Base-by-base conservation (phyloP, 768 basidiomycete genomes). In the Boletus coccyginus region DNA sequence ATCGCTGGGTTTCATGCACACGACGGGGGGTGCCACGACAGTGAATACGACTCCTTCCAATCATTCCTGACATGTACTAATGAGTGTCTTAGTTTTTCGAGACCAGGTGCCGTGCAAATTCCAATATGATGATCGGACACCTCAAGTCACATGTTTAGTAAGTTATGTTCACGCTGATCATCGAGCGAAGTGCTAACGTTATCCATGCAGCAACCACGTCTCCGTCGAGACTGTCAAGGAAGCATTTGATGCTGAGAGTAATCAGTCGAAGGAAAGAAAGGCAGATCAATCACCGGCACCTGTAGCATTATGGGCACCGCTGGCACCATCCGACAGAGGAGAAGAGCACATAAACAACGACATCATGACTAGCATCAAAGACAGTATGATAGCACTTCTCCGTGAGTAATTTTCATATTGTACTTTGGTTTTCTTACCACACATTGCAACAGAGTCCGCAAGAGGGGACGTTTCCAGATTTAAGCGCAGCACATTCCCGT, bases 141-240 rank as follows among this genome's bases (percentile, higher is more conserved):
- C 57, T 58, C 43, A 58, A 58, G 31, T 7, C 52, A 4, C 56
- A 57, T 19, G 47, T 57, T 1, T 53, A 53, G 56, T 57, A 52
- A 16, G 44, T 56, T 21, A 6, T 11, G n/a, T 38, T 32, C 31
- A 10, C 31, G 10, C 10, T 50, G 14, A n/a, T 16, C 14, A 31
- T 24, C 17, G 19, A 47, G 36, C 17, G n/a, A 11, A 2, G 33
- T n/a, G 31, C 24, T 32, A 50, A 50, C 6, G 3, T 40, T 27
- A 29, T 31, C 19, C 11, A 8, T 5, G 5, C 16, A 50, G 50
- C 35, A 57, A 57, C 17, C 11, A 38, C 10, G 56, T 57, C n/a
- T 57, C 44, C 13, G 50, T 57, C 3, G 50, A 57, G 45, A 33
- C 13, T 10, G 40, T 52, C 13, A 41, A 32, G 0, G 44, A 52